These are phyloP conservation scores for Stachybotrys elegans DNA, from an alignment of 2,329 filamentous ascomycete species.

Conservation along the genomic window DNA sequence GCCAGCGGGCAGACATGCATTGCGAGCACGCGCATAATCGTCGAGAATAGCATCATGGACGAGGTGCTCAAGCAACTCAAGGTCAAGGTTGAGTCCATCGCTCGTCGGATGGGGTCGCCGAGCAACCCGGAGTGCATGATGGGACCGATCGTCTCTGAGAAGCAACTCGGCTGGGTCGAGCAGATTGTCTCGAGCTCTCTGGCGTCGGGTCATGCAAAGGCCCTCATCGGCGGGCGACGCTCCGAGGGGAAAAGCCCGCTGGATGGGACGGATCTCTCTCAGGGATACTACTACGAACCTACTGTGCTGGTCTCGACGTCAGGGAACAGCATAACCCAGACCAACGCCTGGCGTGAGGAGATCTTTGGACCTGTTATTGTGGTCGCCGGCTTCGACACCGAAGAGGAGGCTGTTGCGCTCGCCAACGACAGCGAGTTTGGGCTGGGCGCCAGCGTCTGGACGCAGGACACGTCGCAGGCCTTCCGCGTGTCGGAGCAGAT, in stretches of 20 bases:
- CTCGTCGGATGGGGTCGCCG: conserved; percentile 51
- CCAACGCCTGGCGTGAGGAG: conserved; percentile 73
- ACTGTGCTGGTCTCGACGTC: conserved; percentile 60
- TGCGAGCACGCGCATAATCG: conserved; percentile 69
- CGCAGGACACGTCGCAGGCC: conserved; percentile 66
- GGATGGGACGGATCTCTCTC: conserved; percentile 45
- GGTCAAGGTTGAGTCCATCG: conserved; percentile 54
- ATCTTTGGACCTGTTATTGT: conserved; percentile 79
- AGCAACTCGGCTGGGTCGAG: conserved; percentile 63
- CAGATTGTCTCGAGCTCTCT: conserved; percentile 61
- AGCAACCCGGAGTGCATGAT: conserved; percentile 54
- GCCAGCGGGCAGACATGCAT: conserved; percentile 57
- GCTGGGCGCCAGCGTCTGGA: conserved; percentile 74
- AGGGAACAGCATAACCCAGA: conserved; percentile 53
- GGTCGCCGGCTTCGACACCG: conserved; percentile 68
- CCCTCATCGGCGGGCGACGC: conserved; percentile 40
- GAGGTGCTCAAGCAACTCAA: conserved; percentile 60
- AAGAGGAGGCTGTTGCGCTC: conserved; percentile 63
- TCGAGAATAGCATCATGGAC: conserved; percentile 62
- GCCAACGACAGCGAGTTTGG: conserved; percentile 74
- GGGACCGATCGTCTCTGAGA: conserved; percentile 57
- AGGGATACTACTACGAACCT: conserved; percentile 72
- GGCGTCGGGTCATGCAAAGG: conserved; percentile 34
- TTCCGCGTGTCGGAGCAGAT: conserved; percentile 70
- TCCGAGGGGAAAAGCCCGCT: conserved; percentile 42